These are phyloP conservation scores for Coprinellus aureogranulatus DNA, from an alignment of 768 basidiomycete genomes.

Conservation along the genomic window DNA sequence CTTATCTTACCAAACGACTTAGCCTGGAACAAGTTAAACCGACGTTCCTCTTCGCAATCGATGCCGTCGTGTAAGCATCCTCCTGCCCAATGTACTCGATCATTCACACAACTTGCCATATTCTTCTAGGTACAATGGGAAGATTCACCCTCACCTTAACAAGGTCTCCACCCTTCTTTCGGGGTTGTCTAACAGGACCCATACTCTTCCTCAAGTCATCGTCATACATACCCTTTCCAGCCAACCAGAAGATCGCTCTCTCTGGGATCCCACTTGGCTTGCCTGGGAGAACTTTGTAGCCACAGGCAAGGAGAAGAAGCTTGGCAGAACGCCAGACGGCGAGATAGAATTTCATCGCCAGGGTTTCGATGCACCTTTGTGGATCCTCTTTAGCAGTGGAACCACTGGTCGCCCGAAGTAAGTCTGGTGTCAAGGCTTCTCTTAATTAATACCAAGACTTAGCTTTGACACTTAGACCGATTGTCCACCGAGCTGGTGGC, in stretches of 20 bases:
- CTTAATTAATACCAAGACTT: slow-evolving; percentile 7
- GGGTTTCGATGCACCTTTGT: slow-evolving; percentile 75
- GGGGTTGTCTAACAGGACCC: slow-evolving; percentile 41
- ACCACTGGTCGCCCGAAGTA: slow-evolving; percentile 76
- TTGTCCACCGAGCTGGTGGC: slow-evolving; percentile 75
- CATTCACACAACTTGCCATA: slow-evolving; percentile 1
- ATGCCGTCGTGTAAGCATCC: slow-evolving; percentile 60
- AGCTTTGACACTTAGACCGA: slow-evolving; percentile 47
- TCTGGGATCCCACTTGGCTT: slow-evolving; percentile 50
- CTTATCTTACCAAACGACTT: not conserved
- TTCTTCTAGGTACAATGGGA: slow-evolving; percentile 60
- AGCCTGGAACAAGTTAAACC: slow-evolving; percentile 81
- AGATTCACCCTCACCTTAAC: slow-evolving; percentile 62
- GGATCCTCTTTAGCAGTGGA: slow-evolving; percentile 84
- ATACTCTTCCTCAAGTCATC: slow-evolving; percentile 47
- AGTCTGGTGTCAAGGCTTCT: slow-evolving; percentile 17
- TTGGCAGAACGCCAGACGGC: slow-evolving; percentile 50
- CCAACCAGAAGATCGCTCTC: slow-evolving; percentile 27
- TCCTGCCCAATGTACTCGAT: not conserved
- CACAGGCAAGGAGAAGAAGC: slow-evolving; percentile 41
- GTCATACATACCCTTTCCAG: slow-evolving; percentile 50
- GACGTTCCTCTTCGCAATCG: slow-evolving; percentile 68
- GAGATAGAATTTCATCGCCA: slow-evolving; percentile 64
- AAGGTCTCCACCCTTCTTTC: slow-evolving; percentile 60
- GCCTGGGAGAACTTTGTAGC: slow-evolving; percentile 54